Evolutionary conservation across 306 rosid genomes (phyloP).

Genomic region (Dalbergia cultrata): DNA sequence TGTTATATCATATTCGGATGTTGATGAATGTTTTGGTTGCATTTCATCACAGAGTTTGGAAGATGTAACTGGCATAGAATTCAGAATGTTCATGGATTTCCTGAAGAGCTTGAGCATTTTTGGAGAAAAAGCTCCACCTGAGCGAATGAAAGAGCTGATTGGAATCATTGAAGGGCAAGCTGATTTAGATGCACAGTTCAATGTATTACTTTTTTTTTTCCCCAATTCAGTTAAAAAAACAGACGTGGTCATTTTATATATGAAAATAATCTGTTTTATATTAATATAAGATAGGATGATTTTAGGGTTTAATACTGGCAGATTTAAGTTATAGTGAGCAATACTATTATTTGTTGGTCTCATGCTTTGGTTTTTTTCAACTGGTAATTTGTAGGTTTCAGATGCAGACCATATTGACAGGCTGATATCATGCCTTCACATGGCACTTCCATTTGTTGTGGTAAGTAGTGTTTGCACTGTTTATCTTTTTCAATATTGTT

Average conservation of each 20-base stretch:
- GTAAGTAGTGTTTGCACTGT: conserved; percentile 54
- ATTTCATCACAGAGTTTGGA: conserved; percentile 74
- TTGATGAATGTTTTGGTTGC: conserved; percentile 49
- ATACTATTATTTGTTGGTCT: conserved; percentile 13
- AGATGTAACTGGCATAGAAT: conserved; percentile 92
- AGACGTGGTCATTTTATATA: conserved; percentile 1
- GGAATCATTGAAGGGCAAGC: conserved; percentile 98
- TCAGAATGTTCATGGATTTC: conserved; percentile 93
- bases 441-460: conserved; percentile 97
- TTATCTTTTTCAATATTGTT: conserved; percentile 7
- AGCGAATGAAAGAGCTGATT: conserved; percentile 87
- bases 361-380: conserved; percentile 22
- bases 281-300: conserved; percentile 5
- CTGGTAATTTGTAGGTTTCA: conserved; percentile 68
- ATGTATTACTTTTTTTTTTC: conserved; percentile 56
- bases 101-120: conserved; percentile 82
- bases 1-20: conserved; percentile 36
- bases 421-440: conserved; percentile 89
- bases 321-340: conserved; percentile 18
- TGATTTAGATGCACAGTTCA: conserved; percentile 85
- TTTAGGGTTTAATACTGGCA: conserved; percentile 12
- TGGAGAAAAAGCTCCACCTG: conserved; percentile 89
- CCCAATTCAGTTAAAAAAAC: neutral
- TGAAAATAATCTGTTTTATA: conserved; percentile 22
- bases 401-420: conserved; percentile 96